phyloP scores from a whole-genome alignment of 192 early-diverging fungal genomes.

The Gryganskiella cystojenkinii region DNA sequence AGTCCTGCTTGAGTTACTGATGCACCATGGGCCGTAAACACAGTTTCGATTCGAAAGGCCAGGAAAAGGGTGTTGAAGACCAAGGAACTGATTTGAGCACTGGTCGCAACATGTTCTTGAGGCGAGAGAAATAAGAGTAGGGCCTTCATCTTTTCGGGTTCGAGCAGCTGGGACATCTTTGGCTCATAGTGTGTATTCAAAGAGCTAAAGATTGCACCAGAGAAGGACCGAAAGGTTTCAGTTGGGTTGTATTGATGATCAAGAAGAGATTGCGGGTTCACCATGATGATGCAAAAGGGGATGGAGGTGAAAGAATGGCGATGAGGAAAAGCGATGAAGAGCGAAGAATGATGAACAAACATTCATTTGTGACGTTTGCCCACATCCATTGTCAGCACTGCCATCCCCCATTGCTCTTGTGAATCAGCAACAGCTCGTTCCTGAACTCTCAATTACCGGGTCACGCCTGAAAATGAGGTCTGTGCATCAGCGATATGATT shows the following conservation, averaged over 20 bases:
- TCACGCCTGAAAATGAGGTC: too few species aligned
- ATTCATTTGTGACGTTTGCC: too few species aligned
- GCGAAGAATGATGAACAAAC: too few species aligned
- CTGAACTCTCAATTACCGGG: too few species aligned
- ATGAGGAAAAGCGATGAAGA: too few species aligned
- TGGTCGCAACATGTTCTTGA: neutral
- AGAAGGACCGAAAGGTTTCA: conserved; percentile 24
- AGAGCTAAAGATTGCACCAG: conserved; percentile 23
- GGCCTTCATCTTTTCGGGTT: conserved; percentile 32
- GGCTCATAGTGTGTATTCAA: conserved; percentile 35
- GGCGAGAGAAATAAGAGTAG: conserved; percentile 7
- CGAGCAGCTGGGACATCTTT: conserved; percentile 21
- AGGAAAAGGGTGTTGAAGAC: conserved; percentile 3
- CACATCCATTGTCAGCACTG: too few species aligned
- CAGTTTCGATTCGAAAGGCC: conserved; percentile 28
- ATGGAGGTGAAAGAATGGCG: too few species aligned
- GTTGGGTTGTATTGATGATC: conserved; percentile 38
- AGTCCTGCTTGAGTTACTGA: conserved; percentile 27
- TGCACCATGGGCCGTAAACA: conserved; percentile 26
- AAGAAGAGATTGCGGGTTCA: conserved; percentile 19
- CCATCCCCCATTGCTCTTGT: too few species aligned
- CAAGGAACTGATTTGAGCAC: conserved; percentile 2
- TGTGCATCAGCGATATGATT: too few species aligned
- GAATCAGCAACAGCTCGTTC: too few species aligned
- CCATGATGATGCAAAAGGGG: conserved; percentile 28